Evolutionary conservation across 306 rosid species (phyloP).

Genomic region (Lathyrus tuberosus): DNA sequence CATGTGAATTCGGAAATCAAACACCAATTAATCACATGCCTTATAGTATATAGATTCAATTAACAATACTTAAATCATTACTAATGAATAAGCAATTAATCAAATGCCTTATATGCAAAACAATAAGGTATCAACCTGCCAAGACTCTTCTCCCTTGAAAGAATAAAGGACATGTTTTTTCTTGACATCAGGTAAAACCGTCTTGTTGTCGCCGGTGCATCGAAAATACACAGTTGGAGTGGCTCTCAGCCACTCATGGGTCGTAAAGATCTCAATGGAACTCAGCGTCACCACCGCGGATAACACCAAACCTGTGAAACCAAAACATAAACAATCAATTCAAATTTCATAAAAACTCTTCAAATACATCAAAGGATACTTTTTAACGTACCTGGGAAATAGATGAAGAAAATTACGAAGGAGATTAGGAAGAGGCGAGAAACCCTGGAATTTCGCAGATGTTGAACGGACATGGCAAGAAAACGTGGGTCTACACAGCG

Average conservation of each 20-base stretch:
- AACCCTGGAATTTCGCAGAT: slow-evolving; percentile 36
- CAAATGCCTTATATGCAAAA: neutral
- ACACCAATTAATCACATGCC: neutral
- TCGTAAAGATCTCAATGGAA: slow-evolving; percentile 69
- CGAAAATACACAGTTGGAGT: slow-evolving; percentile 73
- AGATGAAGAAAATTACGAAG: slow-evolving; percentile 49
- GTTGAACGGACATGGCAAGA: slow-evolving; percentile 54
- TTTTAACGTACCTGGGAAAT: slow-evolving; percentile 23
- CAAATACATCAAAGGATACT: neutral
- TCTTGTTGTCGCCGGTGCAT: slow-evolving; percentile 72
- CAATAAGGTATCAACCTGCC: slow-evolving; percentile 68
- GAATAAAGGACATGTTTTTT: slow-evolving; percentile 50
- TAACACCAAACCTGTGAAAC: slow-evolving; percentile 51
- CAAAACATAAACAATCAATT: neutral
- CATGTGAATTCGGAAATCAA: slow-evolving; percentile 15
- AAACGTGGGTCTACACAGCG: neutral
- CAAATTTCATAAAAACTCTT: neutral
- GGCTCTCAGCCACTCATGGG: slow-evolving; percentile 65
- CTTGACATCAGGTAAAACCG: slow-evolving; percentile 71
- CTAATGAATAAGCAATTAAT: neutral
- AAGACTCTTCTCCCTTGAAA: slow-evolving; percentile 88
- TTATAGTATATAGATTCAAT: neutral
- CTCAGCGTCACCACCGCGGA: slow-evolving; percentile 70
- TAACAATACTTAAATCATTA: neutral
- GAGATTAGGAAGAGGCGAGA: slow-evolving; percentile 42